Evolutionary conservation across 148 eudicot species (phyloP).

Genomic region (Rhododendron molle): DNA sequence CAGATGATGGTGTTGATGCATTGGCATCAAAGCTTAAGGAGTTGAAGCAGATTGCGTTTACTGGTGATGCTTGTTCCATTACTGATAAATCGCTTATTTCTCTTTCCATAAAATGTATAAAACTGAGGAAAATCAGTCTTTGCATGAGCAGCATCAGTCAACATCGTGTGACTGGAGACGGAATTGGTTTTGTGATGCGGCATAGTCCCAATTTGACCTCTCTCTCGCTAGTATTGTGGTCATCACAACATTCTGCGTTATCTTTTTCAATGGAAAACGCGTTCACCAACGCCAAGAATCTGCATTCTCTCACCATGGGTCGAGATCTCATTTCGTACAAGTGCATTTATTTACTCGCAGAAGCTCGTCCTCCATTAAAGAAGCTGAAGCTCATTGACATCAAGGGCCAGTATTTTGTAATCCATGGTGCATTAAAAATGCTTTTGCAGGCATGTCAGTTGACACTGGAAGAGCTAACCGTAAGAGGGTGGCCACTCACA

Average conservation of each 20-base stretch:
- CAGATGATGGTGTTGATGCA: no score
- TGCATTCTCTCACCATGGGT: not conserved
- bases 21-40: no score
- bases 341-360: not conserved
- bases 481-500: not conserved
- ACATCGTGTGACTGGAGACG: not conserved
- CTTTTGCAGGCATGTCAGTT: not conserved
- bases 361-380: not conserved
- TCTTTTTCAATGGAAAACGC: not conserved
- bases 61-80: no score
- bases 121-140: not conserved
- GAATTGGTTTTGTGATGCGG: not conserved
- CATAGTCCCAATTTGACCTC: not conserved
- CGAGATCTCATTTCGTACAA: not conserved
- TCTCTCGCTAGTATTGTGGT: not conserved
- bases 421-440: not conserved
- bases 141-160: not conserved
- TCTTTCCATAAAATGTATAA: not conserved
- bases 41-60: no score
- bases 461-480: not conserved
- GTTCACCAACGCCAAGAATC: not conserved
- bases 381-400: not conserved
- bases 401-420: not conserved
- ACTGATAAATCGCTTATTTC: no score
- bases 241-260: not conserved